A percentile compares a stretch with the other conserved stretches of the same genome.
phyloP scores from a whole-genome alignment of 2,329 filamentous ascomycete genomes.

The Torrubiellomyces zombiae region DNA sequence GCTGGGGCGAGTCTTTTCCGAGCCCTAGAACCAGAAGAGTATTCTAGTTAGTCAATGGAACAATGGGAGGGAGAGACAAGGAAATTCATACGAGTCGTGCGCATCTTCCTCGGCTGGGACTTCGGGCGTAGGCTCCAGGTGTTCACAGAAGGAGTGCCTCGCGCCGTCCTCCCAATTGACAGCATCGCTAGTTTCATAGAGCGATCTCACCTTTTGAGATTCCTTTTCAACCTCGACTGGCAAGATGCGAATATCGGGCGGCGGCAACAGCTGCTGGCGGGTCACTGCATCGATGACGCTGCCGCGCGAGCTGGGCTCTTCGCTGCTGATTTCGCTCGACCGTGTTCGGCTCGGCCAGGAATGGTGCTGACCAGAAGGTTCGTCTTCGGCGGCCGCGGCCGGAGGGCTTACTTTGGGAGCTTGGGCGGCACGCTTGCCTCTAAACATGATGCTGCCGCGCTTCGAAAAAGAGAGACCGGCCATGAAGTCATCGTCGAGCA shows the following conservation, averaged over 20 bases:
- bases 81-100: slow-evolving; percentile 41
- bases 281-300: slow-evolving; percentile 2
- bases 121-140: slow-evolving; percentile 31
- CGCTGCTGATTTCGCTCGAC: slow-evolving; percentile 1
- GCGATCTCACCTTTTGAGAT: slow-evolving; percentile 51
- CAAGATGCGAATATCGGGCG: slow-evolving; percentile 35
- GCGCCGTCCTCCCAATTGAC: slow-evolving; percentile 35
- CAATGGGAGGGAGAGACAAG: slow-evolving; percentile 16
- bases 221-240: slow-evolving; percentile 41
- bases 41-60: slow-evolving; percentile 9
- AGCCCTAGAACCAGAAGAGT: too few relatives aligned
- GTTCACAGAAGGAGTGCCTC: slow-evolving; percentile 29
- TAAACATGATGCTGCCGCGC: slow-evolving; percentile 46
- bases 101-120: slow-evolving; percentile 34
- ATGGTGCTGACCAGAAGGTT: slow-evolving; percentile 2
- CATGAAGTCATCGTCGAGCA: slow-evolving; percentile 42
- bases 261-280: slow-evolving; percentile 6
- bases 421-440: slow-evolving; percentile 21
- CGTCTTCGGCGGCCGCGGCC: neutral
- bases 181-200: slow-evolving; percentile 41
- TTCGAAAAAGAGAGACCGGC: slow-evolving; percentile 42
- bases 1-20: slow-evolving; percentile 16
- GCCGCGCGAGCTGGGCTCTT: slow-evolving; percentile 1
- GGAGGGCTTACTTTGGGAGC: neutral
- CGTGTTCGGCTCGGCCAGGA: slow-evolving; percentile 2